Conservation (phyloP, 2,329 filamentous ascomycete genomes). For the Fusarium protoensiforme region DNA sequence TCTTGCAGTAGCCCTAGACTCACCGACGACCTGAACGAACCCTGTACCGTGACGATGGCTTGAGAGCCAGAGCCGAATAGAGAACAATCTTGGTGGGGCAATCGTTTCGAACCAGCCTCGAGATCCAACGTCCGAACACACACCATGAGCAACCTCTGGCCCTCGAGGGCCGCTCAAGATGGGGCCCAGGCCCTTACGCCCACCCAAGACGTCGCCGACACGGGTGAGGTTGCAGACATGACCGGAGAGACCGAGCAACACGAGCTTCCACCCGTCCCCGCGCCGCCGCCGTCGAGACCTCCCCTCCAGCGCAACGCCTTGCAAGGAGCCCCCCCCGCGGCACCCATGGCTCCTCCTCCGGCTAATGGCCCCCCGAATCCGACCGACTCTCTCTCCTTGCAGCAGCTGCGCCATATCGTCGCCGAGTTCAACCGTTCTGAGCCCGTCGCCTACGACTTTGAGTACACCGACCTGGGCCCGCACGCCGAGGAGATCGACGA, state of each 20-base stretch:
- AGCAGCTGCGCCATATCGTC: conserved; percentile 78
- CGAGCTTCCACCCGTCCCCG: conserved; percentile 50
- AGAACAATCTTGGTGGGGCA: conserved; percentile 39
- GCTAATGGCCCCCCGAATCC: conserved; percentile 51
- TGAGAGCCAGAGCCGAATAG: conserved; percentile 20
- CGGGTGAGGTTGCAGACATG: conserved; percentile 49
- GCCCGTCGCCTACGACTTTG: conserved; percentile 84
- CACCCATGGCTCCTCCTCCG: conserved; percentile 45
- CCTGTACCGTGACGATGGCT: conserved; percentile 22
- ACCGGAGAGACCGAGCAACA: conserved; percentile 50
- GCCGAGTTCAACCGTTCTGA: conserved; percentile 78
- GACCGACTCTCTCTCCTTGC: conserved; percentile 78
- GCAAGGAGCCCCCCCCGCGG: conserved; percentile 38
- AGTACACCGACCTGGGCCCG: conserved; percentile 76
- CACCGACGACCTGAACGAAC: conserved; percentile 6
- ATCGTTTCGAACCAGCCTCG: conserved; percentile 34
- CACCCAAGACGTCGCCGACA: conserved; percentile 55
- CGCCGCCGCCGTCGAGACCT: conserved; percentile 43
- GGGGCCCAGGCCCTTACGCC: conserved; percentile 42
- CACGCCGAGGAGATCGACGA: conserved; percentile 94
- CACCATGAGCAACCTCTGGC: conserved; percentile 60
- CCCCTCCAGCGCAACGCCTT: conserved; percentile 45
- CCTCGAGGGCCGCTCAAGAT: conserved; percentile 51
- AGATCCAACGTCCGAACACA: conserved; percentile 14
- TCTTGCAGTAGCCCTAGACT: not conserved